Evolutionary conservation across 2,329 filamentous ascomycete genomes (phyloP).

Genomic region (Xylaria sp.): DNA sequence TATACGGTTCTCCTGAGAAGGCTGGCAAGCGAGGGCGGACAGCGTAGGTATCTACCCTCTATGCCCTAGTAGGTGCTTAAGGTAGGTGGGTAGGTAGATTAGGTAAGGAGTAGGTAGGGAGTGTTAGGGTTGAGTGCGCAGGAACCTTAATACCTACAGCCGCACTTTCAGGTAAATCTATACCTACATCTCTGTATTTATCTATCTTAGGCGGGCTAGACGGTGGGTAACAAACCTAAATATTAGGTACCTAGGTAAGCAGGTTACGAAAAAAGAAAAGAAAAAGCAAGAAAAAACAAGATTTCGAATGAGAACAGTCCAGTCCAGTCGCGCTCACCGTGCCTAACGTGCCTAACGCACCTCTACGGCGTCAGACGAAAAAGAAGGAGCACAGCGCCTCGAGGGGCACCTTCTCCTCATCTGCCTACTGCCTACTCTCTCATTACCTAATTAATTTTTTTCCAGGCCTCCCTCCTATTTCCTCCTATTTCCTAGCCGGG

Average conservation of each 20-base stretch:
- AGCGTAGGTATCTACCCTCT: neutral
- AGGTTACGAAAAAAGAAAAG: neutral
- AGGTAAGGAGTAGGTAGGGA: neutral
- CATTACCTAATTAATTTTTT: neutral
- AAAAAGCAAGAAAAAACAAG: slow-evolving; percentile 6
- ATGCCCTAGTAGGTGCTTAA: neutral
- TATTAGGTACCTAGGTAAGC: neutral
- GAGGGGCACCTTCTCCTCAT: slow-evolving; percentile 33
- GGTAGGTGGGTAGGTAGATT: neutral
- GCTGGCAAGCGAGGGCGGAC: neutral
- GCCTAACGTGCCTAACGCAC: slow-evolving; percentile 19
- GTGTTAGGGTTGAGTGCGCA: neutral
- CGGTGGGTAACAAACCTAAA: slow-evolving; percentile 4
- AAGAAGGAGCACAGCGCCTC: slow-evolving; percentile 1
- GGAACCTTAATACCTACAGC: neutral
- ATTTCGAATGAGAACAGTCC: slow-evolving; percentile 12
- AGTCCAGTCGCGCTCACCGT: slow-evolving; percentile 33
- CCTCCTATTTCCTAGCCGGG: neutral
- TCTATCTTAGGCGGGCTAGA: neutral
- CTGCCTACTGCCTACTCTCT: slow-evolving; percentile 17
- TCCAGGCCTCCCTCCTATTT: neutral
- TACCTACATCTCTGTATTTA: neutral
- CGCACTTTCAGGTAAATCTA: neutral
- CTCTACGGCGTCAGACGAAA: slow-evolving; percentile 26
- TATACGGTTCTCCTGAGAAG: slow-evolving; percentile 7